A percentile compares a stretch with the other conserved stretches of the same genome.
phyloP scores from a whole-genome alignment of 495 filamentous ascomycete genomes.

The Podospora comata region DNA sequence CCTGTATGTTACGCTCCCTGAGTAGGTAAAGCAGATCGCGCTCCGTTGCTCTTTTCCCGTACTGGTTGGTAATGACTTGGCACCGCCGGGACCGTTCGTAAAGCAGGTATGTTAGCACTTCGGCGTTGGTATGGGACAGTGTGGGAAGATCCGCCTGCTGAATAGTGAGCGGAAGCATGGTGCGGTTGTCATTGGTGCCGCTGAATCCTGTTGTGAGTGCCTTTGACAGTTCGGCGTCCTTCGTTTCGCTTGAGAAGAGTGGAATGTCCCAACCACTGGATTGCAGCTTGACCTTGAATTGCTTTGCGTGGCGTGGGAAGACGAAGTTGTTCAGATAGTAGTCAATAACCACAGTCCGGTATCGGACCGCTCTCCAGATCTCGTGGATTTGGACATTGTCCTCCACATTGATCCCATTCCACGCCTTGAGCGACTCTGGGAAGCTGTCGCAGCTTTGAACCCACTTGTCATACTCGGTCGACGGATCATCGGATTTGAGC shows the following conservation, averaged over 20 bases:
- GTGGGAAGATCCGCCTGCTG: conserved; percentile 49
- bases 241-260: conserved; percentile 23
- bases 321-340: conserved; percentile 55
- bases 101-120: conserved; percentile 52
- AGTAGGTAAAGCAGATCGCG: conserved; percentile 36
- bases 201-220: conserved; percentile 52
- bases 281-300: conserved; percentile 53
- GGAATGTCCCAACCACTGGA: conserved; percentile 56
- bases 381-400: conserved; percentile 45
- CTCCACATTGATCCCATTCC: conserved; percentile 51
- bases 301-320: conserved; percentile 51
- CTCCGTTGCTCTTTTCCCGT: conserved; percentile 37
- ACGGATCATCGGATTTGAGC: conserved; percentile 51
- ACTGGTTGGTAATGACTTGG: conserved; percentile 30
- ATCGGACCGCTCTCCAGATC: conserved; percentile 40
- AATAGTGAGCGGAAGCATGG: conserved; percentile 50
- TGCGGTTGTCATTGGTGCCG: conserved; percentile 52
- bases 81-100: conserved; percentile 43
- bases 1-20: conserved; percentile 29
- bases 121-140: conserved; percentile 50
- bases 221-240: conserved; percentile 4
- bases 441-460: conserved; percentile 32
- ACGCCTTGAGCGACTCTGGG: conserved; percentile 42
- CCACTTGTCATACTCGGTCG: conserved; percentile 49
- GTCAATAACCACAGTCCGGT: conserved; percentile 42